Evolutionary conservation across 495 filamentous ascomycete species (phyloP).

Genomic region (Penicillium chermesinum): DNA sequence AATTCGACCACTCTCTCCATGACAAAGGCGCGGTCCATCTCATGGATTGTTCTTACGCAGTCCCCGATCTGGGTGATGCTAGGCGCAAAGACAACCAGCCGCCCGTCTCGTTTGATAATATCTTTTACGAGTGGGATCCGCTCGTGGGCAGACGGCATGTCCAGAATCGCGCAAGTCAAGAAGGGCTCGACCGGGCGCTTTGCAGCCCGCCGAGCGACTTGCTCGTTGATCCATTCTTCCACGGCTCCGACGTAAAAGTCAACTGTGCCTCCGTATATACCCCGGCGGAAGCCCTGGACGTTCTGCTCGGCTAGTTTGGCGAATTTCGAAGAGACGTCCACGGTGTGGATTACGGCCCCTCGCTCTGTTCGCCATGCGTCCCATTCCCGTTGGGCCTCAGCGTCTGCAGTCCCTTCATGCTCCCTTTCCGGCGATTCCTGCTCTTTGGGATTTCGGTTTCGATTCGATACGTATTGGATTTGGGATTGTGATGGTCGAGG

Average conservation of each 20-base stretch:
- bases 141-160: constrained; percentile 57
- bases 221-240: constrained; percentile 53
- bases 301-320: constrained; percentile 55
- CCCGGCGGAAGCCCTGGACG: constrained; percentile 60
- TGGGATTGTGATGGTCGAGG: constrained; percentile 32
- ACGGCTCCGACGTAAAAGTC: constrained; percentile 68
- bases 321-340: constrained; percentile 57
- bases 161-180: constrained; percentile 62
- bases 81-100: constrained; percentile 65
- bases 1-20: constrained; percentile 64
- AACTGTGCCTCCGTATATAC: constrained; percentile 60
- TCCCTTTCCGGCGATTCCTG: constrained; percentile 7
- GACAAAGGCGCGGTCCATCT: constrained; percentile 47
- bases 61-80: constrained; percentile 70
- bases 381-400: constrained; percentile 25
- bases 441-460: constrained; percentile 22
- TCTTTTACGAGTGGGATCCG: constrained; percentile 54
- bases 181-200: constrained; percentile 44
- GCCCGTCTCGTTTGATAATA: constrained; percentile 56
- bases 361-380: constrained; percentile 48
- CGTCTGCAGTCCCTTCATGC: neutral
- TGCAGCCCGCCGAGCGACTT: constrained; percentile 31
- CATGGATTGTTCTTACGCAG: constrained; percentile 50
- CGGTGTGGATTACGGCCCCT: constrained; percentile 63
- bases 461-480: constrained; percentile 31